phyloP scores from a whole-genome alignment of 2,329 filamentous ascomycete genomes.

The Monosporascus sp. region DNA sequence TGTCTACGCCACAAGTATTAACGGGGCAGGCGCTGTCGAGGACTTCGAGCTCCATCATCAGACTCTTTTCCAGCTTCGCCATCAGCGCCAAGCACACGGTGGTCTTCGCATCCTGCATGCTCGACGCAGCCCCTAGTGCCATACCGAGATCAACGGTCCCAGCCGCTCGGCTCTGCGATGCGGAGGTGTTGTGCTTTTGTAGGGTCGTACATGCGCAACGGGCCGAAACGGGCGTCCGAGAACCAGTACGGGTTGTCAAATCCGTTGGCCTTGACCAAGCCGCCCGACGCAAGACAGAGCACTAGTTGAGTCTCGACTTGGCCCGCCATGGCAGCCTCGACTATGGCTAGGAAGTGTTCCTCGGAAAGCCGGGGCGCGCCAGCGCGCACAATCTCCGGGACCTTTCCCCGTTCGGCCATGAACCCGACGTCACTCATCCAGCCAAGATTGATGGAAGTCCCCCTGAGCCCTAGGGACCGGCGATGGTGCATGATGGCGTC shows the following conservation, averaged over 20 bases:
- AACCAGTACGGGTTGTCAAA: conserved; percentile 26
- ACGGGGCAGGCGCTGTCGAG: conserved; percentile 21
- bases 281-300: conserved; percentile 22
- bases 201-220: conserved; percentile 19
- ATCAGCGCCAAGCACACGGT: conserved; percentile 21
- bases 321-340: conserved; percentile 19
- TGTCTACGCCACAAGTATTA: conserved; percentile 23
- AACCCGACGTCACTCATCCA: conserved; percentile 24
- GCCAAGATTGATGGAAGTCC: conserved; percentile 21
- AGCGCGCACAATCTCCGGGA: conserved; percentile 22
- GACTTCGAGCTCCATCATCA: conserved; percentile 27
- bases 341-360: conserved; percentile 18
- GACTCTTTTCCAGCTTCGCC: conserved; percentile 22
- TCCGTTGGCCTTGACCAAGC: conserved; percentile 20
- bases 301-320: conserved; percentile 15
- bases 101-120: conserved; percentile 13
- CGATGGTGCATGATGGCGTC: conserved; percentile 23
- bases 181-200: conserved; percentile 7
- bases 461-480: conserved; percentile 18
- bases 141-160: conserved; percentile 13
- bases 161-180: conserved; percentile 6
- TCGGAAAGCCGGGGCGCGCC: conserved; percentile 20
- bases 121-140: conserved; percentile 15
- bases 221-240: conserved; percentile 22
- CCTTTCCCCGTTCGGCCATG: conserved; percentile 22